These are phyloP conservation scores for Quercus mongolica DNA, from an alignment of 306 rosid genomes.

Conservation along the genomic window DNA sequence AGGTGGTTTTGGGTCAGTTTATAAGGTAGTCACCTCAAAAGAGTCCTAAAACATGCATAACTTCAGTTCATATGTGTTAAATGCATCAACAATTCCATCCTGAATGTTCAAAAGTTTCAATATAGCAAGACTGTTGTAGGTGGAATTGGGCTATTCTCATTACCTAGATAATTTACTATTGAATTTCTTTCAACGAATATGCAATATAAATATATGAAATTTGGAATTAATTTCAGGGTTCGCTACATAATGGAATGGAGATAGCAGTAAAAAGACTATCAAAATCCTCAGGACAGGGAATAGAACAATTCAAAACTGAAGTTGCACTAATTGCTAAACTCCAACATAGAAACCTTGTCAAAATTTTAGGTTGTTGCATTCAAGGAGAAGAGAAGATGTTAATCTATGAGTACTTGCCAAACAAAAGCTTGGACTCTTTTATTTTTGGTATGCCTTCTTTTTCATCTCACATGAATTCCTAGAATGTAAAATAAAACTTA, in stretches of 20 bases:
- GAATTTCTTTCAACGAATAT: not conserved
- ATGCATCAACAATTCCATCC: too few species aligned
- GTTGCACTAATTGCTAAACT: constrained; percentile 30
- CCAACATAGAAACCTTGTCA: constrained; percentile 47
- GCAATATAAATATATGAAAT: not conserved
- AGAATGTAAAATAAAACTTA: too few species aligned
- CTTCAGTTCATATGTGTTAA: too few species aligned
- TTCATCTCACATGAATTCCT: not conserved
- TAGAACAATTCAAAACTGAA: constrained; percentile 35
- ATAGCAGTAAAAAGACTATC: constrained; percentile 41
- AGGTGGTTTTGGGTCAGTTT: not conserved
- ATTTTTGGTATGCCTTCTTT: constrained; percentile 25
- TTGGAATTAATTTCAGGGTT: constrained; percentile 22
- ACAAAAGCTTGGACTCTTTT: constrained; percentile 38
- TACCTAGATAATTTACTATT: too few species aligned
- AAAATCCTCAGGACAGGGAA: constrained; percentile 36
- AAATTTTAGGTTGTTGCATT: constrained; percentile 36
- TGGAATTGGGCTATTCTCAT: too few species aligned
- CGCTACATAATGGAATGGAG: constrained; percentile 22
- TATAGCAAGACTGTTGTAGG: too few species aligned
- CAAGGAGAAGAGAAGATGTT: constrained; percentile 34
- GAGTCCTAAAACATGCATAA: too few species aligned
- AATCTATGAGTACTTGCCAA: constrained; percentile 42
- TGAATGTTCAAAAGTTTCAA: too few species aligned
- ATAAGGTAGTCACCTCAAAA: not conserved